These are phyloP conservation scores for Leonotis leonurus DNA, from an alignment of 257 asterid species.

Conservation along the genomic window DNA sequence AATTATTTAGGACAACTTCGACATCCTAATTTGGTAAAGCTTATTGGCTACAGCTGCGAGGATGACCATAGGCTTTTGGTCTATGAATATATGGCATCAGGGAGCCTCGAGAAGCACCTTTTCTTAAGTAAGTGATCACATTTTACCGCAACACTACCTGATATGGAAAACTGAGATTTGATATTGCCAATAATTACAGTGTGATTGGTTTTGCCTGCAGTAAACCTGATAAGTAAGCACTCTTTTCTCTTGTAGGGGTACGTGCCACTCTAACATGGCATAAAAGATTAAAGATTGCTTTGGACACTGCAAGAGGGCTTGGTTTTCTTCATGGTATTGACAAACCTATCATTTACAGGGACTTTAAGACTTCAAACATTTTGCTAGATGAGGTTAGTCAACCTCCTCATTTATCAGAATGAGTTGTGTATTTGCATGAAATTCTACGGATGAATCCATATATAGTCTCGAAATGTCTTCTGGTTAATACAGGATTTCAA, in stretches of 20 bases:
- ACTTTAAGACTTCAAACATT: conserved; percentile 82
- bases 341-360: conserved; percentile 78
- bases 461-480: no score
- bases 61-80: conserved; percentile 76
- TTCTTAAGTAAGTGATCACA: conserved; percentile 59
- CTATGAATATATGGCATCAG: conserved; percentile 87
- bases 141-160: neutral
- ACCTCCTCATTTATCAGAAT: no score
- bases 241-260: conserved; percentile 44
- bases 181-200: no score
- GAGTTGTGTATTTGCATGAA: neutral
- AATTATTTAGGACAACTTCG: conserved; percentile 79
- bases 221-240: no score
- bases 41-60: conserved; percentile 85
- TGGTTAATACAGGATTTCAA: conserved; percentile 54
- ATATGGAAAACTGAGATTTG: neutral
- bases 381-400: conserved; percentile 74
- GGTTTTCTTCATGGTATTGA: conserved; percentile 90
- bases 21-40: conserved; percentile 77
- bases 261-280: conserved; percentile 62
- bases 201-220: no score
- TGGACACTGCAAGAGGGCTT: conserved; percentile 91
- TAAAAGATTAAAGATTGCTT: conserved; percentile 71
- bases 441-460: no score
- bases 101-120: conserved; percentile 83